Conservation (phyloP, 345 rosid genomes). For the Arabis hirsuta region DNA sequence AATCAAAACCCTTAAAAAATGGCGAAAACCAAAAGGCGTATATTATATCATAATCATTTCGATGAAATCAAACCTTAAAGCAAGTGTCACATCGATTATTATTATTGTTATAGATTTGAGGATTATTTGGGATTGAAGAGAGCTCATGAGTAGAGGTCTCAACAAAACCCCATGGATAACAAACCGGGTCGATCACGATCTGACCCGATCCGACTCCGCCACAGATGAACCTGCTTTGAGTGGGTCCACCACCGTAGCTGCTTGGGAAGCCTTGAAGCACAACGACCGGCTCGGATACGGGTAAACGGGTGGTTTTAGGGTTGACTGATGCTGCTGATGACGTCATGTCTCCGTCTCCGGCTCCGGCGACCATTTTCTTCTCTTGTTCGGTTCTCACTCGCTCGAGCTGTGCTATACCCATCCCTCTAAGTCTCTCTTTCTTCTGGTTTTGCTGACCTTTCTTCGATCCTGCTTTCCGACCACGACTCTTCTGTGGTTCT, state of each 20-base stretch:
- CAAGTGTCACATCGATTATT: conserved; percentile 49
- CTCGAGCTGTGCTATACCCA: conserved; percentile 87
- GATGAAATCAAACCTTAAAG: conserved; percentile 53
- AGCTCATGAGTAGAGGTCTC: conserved; percentile 64
- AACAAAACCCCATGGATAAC: conserved; percentile 38
- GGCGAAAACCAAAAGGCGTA: too few species aligned
- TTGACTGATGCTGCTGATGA: not conserved
- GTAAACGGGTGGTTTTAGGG: conserved; percentile 25
- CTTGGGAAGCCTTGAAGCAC: conserved; percentile 49
- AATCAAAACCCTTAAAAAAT: conserved; percentile 5
- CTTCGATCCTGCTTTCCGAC: conserved; percentile 43
- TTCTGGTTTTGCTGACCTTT: conserved; percentile 46
- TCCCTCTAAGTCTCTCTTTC: conserved; percentile 66
- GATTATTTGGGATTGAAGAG: conserved; percentile 84
- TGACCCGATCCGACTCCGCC: conserved; percentile 50
- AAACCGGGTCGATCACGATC: conserved; percentile 42
- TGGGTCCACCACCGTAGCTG: conserved; percentile 38
- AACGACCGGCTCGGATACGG: conserved; percentile 44
- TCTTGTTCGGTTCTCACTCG: conserved; percentile 49
- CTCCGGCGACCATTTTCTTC: conserved; percentile 33
- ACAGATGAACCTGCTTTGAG: conserved; percentile 32
- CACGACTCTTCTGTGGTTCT: conserved; percentile 37
- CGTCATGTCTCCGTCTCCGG: not conserved
- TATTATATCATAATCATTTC: not conserved
- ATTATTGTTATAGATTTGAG: conserved; percentile 32